Conservation (phyloP, 2,329 filamentous ascomycete genomes). For the Neurospora sp. region DNA sequence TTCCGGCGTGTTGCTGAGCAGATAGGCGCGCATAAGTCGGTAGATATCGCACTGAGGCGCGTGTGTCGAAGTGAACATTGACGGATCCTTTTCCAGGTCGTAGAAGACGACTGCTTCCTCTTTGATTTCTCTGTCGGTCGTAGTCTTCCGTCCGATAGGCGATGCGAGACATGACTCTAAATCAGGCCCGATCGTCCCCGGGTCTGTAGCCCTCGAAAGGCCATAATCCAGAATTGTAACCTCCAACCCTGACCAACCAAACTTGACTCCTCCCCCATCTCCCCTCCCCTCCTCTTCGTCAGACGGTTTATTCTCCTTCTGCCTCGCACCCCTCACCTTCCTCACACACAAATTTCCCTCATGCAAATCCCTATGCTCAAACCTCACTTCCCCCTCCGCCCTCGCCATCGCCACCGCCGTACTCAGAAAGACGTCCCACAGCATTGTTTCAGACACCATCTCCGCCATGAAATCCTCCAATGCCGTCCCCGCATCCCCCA, state of each 20-base stretch:
- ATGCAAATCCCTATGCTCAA: constrained; percentile 58
- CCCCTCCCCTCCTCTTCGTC: background rate
- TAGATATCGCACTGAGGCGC: constrained; percentile 52
- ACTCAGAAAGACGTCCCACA: constrained; percentile 55
- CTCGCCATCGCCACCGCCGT: constrained; percentile 49
- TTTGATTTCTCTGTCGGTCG: constrained; percentile 16
- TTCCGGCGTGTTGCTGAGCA: constrained; percentile 36
- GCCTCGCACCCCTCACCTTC: constrained; percentile 27
- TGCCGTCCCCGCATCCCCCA: constrained; percentile 51
- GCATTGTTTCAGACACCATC: background rate
- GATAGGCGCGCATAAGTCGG: constrained; percentile 50
- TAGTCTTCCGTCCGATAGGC: background rate
- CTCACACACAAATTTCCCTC: constrained; percentile 55
- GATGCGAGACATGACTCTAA: background rate
- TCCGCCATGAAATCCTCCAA: constrained; percentile 41
- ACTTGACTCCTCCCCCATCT: constrained; percentile 19
- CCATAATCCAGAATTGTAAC: constrained; percentile 58
- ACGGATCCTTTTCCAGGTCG: constrained; percentile 50
- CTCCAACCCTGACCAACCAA: constrained; percentile 51
- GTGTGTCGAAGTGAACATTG: constrained; percentile 50
- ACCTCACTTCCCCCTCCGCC: constrained; percentile 47
- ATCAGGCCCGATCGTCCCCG: constrained; percentile 6
- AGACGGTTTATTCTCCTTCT: constrained; percentile 9
- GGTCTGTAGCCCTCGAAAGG: constrained; percentile 46
- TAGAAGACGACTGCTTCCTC: constrained; percentile 36